Conservation (phyloP, 1,284 basidiomycete genomes). For the Tilletiopsis washingtonensis region DNA sequence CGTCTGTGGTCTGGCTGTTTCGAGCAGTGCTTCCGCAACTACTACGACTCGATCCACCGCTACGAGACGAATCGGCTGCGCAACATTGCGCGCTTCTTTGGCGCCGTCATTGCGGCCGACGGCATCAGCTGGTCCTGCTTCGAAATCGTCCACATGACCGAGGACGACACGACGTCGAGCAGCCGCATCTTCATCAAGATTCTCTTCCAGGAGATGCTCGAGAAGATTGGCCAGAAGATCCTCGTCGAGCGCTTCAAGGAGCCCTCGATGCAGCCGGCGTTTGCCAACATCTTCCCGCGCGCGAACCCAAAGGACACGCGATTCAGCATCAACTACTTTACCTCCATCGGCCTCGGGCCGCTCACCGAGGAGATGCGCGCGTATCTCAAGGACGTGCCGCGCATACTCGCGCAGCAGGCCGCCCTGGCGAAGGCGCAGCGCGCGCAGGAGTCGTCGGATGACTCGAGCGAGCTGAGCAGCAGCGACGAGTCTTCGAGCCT, state of each 20-base stretch:
- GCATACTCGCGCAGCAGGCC: constrained; percentile 82
- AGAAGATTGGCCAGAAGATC: constrained; percentile 75
- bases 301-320: constrained; percentile 94
- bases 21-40: constrained; percentile 77
- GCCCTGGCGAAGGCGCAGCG: constrained; percentile 52
- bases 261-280: constrained; percentile 58
- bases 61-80: constrained; percentile 97
- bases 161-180: constrained; percentile 93
- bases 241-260: constrained; percentile 70
- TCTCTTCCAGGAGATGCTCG: constrained; percentile 85
- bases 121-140: constrained; percentile 81
- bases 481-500: constrained; percentile 3
- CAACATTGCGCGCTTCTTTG: constrained; percentile 94
- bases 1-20: constrained; percentile 84
- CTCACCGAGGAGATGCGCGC: constrained; percentile 95
- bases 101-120: constrained; percentile 67
- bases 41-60: constrained; percentile 93
- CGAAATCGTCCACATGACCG: constrained; percentile 81
- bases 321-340: constrained; percentile 92
- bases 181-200: constrained; percentile 98
- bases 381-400: constrained; percentile 87
- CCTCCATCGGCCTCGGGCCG: constrained; percentile 79
- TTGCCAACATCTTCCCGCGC: constrained; percentile 82
- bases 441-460: constrained; percentile 66
- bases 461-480: constrained; percentile 31